A percentile compares a stretch with the other conserved stretches of the same genome.
phyloP scores from a whole-genome alignment of 2,329 filamentous ascomycete species.

The Colletotrichum filicis region DNA sequence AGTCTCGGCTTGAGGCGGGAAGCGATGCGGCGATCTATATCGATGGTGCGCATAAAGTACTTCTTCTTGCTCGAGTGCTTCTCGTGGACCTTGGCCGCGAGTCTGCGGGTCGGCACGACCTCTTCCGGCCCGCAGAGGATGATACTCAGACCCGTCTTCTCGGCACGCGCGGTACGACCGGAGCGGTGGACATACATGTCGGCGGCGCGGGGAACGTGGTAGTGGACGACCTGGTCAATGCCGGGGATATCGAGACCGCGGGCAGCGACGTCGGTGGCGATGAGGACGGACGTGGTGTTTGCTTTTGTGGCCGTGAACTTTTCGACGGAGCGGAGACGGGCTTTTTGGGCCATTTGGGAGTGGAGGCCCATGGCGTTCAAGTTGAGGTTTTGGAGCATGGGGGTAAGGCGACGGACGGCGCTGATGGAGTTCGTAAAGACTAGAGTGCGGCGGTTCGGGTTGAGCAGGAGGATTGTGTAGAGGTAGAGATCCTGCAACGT shows the following conservation, averaged over 20 bases:
- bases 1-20: slow-evolving; percentile 81
- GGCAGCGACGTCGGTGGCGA: slow-evolving; percentile 94
- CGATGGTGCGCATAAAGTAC: slow-evolving; percentile 80
- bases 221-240: slow-evolving; percentile 92
- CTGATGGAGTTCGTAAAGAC: slow-evolving; percentile 98
- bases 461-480: slow-evolving; percentile 86
- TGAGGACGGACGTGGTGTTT: slow-evolving; percentile 72
- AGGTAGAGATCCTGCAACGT: slow-evolving; percentile 82
- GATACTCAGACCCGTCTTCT: slow-evolving; percentile 81
- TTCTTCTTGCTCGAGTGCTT: slow-evolving; percentile 59
- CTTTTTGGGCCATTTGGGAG: slow-evolving; percentile 96
- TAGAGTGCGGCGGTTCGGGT: slow-evolving; percentile 82
- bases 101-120: slow-evolving; percentile 82
- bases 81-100: slow-evolving; percentile 90
- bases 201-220: slow-evolving; percentile 91
- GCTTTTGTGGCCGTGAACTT: slow-evolving; percentile 78
- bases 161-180: slow-evolving; percentile 89
- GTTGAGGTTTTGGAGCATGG: slow-evolving; percentile 84
- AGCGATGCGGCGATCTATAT: slow-evolving; percentile 84
- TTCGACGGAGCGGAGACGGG: slow-evolving; percentile 91
- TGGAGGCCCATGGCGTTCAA: slow-evolving; percentile 83
- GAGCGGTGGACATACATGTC: slow-evolving; percentile 97
- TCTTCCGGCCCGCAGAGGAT: slow-evolving; percentile 93
- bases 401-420: slow-evolving; percentile 85
- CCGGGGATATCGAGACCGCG: slow-evolving; percentile 92